phyloP scores from a whole-genome alignment of 495 filamentous ascomycete species.

The Penicillium nucicola region DNA sequence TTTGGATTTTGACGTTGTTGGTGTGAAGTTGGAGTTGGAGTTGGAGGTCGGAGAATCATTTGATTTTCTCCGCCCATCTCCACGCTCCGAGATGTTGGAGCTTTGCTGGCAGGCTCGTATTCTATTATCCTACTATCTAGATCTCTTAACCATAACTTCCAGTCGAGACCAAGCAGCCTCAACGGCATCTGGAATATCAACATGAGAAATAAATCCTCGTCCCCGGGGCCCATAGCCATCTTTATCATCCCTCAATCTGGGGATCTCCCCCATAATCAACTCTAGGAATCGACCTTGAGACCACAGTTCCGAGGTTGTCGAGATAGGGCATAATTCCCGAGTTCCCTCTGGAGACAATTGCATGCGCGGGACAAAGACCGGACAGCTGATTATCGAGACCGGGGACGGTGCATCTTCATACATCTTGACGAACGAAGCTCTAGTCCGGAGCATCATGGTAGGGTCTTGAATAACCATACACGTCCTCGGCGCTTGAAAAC shows the following conservation, averaged over 20 bases:
- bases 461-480: slow-evolving; percentile 36
- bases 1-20: no score
- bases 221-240: slow-evolving; percentile 35
- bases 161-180: slow-evolving; percentile 25
- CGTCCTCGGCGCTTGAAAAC: slow-evolving; percentile 7
- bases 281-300: slow-evolving; percentile 22
- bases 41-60: no score
- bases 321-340: slow-evolving; percentile 10
- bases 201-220: slow-evolving; percentile 34
- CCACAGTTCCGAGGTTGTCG: slow-evolving; percentile 17
- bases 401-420: slow-evolving; percentile 12
- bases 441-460: slow-evolving; percentile 34
- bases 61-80: no score
- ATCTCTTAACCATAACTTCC: not conserved
- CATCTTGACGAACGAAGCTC: slow-evolving; percentile 30
- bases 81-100: no score
- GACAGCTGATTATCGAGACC: slow-evolving; percentile 28
- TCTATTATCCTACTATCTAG: not conserved
- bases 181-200: slow-evolving; percentile 28
- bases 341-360: not conserved
- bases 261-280: slow-evolving; percentile 31
- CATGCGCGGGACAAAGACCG: slow-evolving; percentile 27
- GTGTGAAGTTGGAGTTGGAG: no score
- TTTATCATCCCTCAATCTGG: slow-evolving; percentile 32
- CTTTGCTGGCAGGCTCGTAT: no score